Base-by-base conservation (phyloP, 345 rosid species). In the Aquilaria malaccensis region DNA sequence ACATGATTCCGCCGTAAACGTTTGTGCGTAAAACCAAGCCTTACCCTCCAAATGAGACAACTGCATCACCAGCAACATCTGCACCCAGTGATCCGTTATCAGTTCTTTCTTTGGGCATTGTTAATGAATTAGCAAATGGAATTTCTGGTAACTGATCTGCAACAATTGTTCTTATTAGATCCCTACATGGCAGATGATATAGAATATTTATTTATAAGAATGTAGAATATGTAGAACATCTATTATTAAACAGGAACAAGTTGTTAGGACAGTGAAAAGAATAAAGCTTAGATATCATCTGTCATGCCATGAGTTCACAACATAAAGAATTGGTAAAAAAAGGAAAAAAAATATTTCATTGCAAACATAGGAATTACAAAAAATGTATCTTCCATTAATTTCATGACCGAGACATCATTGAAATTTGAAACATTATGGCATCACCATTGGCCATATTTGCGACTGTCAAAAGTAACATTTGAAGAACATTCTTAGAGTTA, bases 401-500 rank as follows among this genome's bases (percentile, higher is more conserved):
- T 61, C 64, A 59, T 33, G 56, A 63, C 29, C 64, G 60, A 60
- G 43, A 37, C 43, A 37, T 37, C 7, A 37, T 37, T 37, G 43
- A 37, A 37, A 37, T 9, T 37, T 37, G 43, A 37, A 37, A 37
- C 43, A 9, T n/a, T 49, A 49, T 47, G 67, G 64, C 63, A 53
- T 58, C 71, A 67, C 51, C 56, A 22, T 52, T 81, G 65, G 67
- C 81, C 83, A 68, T 64, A 37, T 4, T 5, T 43, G 70, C 43
- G 7, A 66, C 22, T 45, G 48, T 68, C 70, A 73, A 81, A 70
- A 72, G 63, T 60, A 66, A 71, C 66, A 64, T 68, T 75, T 65
- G 67, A 59, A 64, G 69, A 52, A 31, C 61, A 63, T 70, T 77
- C 79, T 77, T 71, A 74, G 73, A 69, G 77, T 81, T 85, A 93